Evolutionary conservation across 495 filamentous ascomycete genomes (phyloP), one percentile per base, ranked within the genome.

Genomic region (Acidomyces sp.): DNA sequence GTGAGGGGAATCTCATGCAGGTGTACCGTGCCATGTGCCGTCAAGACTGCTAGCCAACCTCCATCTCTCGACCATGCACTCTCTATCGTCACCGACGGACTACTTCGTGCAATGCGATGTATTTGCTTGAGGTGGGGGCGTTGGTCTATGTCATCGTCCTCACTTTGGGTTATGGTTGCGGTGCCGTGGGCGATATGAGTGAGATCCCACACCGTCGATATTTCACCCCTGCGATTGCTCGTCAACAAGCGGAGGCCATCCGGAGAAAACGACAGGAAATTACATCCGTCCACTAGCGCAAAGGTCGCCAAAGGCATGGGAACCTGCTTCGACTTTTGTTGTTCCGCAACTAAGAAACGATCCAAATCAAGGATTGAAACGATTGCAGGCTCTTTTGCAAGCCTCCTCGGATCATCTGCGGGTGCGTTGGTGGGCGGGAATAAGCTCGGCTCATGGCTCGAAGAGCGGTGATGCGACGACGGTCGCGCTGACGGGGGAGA

Each of bases 1-100:
- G 72, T 80, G 19, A 74, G 62, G n/a, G 85, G 82, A 33, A 95
- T 62, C 50, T 93, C 82, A 49, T 90, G 77, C 18, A 93, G 73
- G 59, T 97, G 90, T 3, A 94, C 77, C 2, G 90, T 97, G n/a
- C 88, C 84, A 48, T 82, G 80, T 42, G 88, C 79, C 7, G 88
- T 95, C 32, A 93, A 72, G 54, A 97, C 74, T 10, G 87, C 87
- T 10, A 85, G 57, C 45, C 78, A 70, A 50, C 93, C 83, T 10
- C 80, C 84, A 31, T 75, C 75, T 6, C 88, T 86, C 27, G 72
- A 67, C 90, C 90, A 97, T 6, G 77, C 77, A 13, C 93, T 79
- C 54, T 95, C 88, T 2, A 93, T 70, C 29, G 94, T 83, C 30
- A 79, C 82, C 3, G 90, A 84, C 21, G 85, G 78, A 3, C 87